Evolutionary conservation across 495 filamentous ascomycete species (phyloP).

Genomic region (Hypoxylon lenormandii): DNA sequence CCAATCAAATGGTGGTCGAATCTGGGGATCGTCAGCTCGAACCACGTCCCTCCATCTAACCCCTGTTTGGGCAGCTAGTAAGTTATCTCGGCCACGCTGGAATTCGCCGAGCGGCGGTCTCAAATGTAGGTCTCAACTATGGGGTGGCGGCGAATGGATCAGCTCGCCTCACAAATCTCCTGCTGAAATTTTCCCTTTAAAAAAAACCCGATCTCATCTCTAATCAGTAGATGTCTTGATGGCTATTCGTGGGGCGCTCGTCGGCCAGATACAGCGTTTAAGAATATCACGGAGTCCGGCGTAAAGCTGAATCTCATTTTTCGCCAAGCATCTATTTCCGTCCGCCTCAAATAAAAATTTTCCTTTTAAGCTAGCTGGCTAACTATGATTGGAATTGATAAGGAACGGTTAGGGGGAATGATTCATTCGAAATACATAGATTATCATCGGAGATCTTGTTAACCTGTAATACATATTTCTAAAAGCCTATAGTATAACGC

Average conservation of each 20-base stretch:
- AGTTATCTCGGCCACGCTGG: neutral
- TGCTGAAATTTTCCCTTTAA: neutral
- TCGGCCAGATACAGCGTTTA: neutral
- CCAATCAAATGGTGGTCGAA: slow-evolving; percentile 1
- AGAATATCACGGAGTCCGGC: too few relatives aligned
- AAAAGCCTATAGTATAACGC: neutral
- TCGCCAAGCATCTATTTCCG: neutral
- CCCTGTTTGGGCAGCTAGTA: neutral
- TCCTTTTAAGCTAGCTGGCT: neutral
- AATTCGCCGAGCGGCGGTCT: slow-evolving; percentile 1
- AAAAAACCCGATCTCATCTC: neutral
- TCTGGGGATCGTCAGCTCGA: neutral
- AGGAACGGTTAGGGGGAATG: too few relatives aligned
- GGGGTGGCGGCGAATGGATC: neutral
- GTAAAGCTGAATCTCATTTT: slow-evolving; percentile 2
- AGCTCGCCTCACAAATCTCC: neutral
- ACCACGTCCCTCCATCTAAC: neutral
- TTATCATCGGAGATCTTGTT: too few relatives aligned
- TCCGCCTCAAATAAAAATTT: slow-evolving; percentile 1
- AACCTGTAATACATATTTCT: too few relatives aligned
- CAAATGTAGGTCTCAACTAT: neutral
- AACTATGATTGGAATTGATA: neutral
- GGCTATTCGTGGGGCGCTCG: neutral
- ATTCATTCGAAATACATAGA: too few relatives aligned
- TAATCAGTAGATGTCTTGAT: neutral